Percentiles rank a stretch among this genome's conserved stretches.
Conservation (phyloP, 2,329 filamentous ascomycete genomes). For the Chaetomium sp. region DNA sequence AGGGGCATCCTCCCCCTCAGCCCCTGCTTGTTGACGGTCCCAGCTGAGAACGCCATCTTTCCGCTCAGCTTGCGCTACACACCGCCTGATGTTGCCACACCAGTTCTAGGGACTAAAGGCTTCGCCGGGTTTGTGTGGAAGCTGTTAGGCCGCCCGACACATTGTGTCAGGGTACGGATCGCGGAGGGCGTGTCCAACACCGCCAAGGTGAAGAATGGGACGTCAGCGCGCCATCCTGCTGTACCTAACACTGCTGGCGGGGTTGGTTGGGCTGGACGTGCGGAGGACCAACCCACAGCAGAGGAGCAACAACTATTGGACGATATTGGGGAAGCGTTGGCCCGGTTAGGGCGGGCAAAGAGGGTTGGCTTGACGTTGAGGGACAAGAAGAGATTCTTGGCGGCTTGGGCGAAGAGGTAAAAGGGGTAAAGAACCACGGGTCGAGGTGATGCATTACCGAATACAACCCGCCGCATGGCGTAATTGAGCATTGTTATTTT, state of each 20-base stretch:
- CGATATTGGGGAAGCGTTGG: constrained; percentile 74
- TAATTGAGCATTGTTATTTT: too few species aligned
- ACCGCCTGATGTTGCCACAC: constrained; percentile 83
- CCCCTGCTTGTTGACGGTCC: constrained; percentile 64
- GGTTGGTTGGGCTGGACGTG: constrained; percentile 25
- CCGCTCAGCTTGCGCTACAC: constrained; percentile 87
- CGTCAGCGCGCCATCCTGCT: neutral
- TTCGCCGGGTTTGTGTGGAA: constrained; percentile 77
- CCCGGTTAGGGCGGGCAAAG: constrained; percentile 81
- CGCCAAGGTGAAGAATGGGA: constrained; percentile 28
- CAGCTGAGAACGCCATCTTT: constrained; percentile 69
- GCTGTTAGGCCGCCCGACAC: constrained; percentile 74
- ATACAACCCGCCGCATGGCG: too few species aligned
- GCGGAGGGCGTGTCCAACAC: constrained; percentile 64
- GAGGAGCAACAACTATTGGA: constrained; percentile 70
- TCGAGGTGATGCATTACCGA: too few species aligned
- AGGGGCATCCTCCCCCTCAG: constrained; percentile 81
- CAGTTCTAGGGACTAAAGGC: constrained; percentile 65
- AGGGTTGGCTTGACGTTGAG: constrained; percentile 75
- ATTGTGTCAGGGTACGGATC: constrained; percentile 85
- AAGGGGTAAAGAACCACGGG: neutral
- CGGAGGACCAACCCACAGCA: constrained; percentile 32
- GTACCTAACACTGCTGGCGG: constrained; percentile 21
- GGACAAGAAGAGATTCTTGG: constrained; percentile 78
- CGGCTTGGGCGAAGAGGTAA: constrained; percentile 49